Conservation (phyloP, 495 filamentous ascomycete species). For the Elasticomyces elasticus region DNA sequence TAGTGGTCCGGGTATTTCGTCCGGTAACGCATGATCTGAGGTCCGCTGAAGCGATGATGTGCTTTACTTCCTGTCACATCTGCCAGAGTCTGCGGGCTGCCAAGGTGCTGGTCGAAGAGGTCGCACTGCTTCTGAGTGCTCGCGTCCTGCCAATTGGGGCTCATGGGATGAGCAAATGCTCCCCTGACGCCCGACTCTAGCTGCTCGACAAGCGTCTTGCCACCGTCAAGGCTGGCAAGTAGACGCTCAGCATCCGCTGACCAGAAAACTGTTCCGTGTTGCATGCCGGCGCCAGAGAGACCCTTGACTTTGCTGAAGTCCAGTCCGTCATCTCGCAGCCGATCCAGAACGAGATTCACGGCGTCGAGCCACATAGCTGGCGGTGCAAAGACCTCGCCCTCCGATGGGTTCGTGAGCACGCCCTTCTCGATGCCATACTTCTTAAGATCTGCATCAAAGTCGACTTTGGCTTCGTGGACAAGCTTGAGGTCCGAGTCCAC, state of each 20-base stretch:
- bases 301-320: slow-evolving; percentile 71
- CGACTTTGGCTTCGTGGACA: slow-evolving; percentile 63
- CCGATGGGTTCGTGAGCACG: slow-evolving; percentile 66
- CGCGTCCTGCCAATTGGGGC: slow-evolving; percentile 95
- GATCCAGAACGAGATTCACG: slow-evolving; percentile 68
- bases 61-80: slow-evolving; percentile 78
- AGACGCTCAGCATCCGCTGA: slow-evolving; percentile 55
- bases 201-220: slow-evolving; percentile 30
- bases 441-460: slow-evolving; percentile 64
- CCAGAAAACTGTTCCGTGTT: slow-evolving; percentile 96
- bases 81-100: slow-evolving; percentile 56
- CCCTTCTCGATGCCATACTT: slow-evolving; percentile 74
- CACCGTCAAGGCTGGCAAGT: slow-evolving; percentile 48
- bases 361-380: slow-evolving; percentile 93
- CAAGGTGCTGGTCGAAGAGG: slow-evolving; percentile 64
- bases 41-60: slow-evolving; percentile 95
- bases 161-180: slow-evolving; percentile 77
- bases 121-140: slow-evolving; percentile 90
- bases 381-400: slow-evolving; percentile 83
- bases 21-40: slow-evolving; percentile 84
- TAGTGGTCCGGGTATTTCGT: slow-evolving; percentile 72
- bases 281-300: slow-evolving; percentile 85
- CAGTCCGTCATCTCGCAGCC: slow-evolving; percentile 59
- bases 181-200: slow-evolving; percentile 28
- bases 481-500: slow-evolving; percentile 71